Conservation (phyloP, 2,329 filamentous ascomycete species). For the Alternaria tenuissima region DNA sequence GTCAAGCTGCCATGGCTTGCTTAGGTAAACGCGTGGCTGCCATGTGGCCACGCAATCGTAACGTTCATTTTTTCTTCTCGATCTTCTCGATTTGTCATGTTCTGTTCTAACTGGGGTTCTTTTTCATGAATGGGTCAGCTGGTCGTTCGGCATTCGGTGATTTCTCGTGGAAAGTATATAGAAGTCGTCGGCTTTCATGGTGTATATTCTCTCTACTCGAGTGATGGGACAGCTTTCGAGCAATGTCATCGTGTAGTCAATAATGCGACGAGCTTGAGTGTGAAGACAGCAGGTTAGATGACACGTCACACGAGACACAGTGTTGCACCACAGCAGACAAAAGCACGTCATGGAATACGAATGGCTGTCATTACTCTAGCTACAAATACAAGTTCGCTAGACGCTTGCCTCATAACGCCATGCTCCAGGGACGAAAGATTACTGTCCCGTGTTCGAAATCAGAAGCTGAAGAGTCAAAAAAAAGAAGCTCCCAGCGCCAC, state of each 20-base stretch:
- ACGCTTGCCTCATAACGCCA: conserved; percentile 8
- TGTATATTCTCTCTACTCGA: no score
- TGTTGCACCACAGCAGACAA: neutral
- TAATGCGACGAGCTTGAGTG: no score
- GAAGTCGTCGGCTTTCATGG: no score
- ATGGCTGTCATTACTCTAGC: conserved; percentile 11
- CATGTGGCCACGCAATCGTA: neutral
- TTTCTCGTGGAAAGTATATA: neutral
- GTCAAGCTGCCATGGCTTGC: neutral
- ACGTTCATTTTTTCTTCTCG: neutral
- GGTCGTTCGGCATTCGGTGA: neutral
- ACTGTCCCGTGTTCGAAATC: neutral
- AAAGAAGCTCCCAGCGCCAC: neutral
- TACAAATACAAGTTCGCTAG: conserved; percentile 4
- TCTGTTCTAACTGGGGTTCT: neutral
- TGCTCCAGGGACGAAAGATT: conserved; percentile 10
- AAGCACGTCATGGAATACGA: neutral
- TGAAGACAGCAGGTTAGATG: neutral
- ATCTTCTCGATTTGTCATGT: neutral
- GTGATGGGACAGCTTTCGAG: neutral
- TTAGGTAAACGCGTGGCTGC: neutral
- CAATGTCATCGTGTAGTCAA: neutral
- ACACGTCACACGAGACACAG: no score
- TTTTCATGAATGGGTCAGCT: neutral
- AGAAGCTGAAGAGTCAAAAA: neutral